Conservation (phyloP, 192 early-diverging fungal species). For the Pecoramyces ruminantium region DNA sequence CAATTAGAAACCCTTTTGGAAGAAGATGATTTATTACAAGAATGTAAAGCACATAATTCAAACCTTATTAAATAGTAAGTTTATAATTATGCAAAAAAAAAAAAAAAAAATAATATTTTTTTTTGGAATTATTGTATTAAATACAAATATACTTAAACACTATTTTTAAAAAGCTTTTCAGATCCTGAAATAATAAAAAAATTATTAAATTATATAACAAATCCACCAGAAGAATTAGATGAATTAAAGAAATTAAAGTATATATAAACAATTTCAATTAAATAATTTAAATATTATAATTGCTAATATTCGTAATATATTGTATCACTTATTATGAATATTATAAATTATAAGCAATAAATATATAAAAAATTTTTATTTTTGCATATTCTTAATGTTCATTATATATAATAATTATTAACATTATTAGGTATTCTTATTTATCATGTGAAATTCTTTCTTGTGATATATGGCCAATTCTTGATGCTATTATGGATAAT, state of each 20-base stretch:
- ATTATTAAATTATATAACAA: not conserved
- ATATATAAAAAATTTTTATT: too few relatives aligned
- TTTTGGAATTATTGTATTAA: too few relatives aligned
- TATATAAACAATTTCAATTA: not conserved
- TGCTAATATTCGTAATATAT: too few relatives aligned
- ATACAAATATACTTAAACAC: too few relatives aligned
- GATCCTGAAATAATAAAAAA: not conserved
- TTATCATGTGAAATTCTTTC: slow-evolving; percentile 60
- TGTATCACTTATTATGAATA: too few relatives aligned
- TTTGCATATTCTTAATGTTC: too few relatives aligned
- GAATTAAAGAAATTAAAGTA: not conserved
- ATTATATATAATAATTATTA: too few relatives aligned
- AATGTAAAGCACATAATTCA: slow-evolving; percentile 80
- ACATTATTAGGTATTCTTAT: slow-evolving; percentile 53
- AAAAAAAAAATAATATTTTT: too few relatives aligned
- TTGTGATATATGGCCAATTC: slow-evolving; percentile 60
- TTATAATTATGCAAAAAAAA: too few relatives aligned
- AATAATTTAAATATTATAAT: too few relatives aligned
- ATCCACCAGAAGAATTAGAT: not conserved
- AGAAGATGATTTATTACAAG: slow-evolving; percentile 85
- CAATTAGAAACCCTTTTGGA: slow-evolving; percentile 81
- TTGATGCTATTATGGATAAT: slow-evolving; percentile 55
- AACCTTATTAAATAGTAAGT: slow-evolving; percentile 69
- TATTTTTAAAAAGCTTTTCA: too few relatives aligned
- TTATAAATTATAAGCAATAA: too few relatives aligned